Conservation (phyloP, 2,329 filamentous ascomycete species). For the Calycina herbarum region DNA sequence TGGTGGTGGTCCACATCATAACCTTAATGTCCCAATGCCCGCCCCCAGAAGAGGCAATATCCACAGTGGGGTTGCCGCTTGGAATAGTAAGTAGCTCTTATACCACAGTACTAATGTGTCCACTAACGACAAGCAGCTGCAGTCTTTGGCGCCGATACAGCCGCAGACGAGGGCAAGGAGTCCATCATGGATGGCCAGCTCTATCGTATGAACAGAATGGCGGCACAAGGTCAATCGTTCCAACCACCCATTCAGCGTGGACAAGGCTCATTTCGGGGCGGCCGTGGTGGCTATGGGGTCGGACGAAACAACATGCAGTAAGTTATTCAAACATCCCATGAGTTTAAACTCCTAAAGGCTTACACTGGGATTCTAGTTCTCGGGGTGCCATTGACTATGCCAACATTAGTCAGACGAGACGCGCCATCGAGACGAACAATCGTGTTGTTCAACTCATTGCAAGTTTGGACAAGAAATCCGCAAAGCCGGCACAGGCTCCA, state of each 20-base stretch:
- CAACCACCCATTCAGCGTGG: neutral
- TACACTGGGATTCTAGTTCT: neutral
- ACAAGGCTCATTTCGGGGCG: neutral
- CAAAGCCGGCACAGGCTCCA: too few relatives aligned
- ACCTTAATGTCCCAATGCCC: neutral
- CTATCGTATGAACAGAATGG: conserved; percentile 28
- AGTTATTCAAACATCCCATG: neutral
- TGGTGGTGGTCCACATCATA: neutral
- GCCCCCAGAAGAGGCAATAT: neutral
- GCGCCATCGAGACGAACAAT: neutral
- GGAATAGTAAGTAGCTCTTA: conserved; percentile 28
- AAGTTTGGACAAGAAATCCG: neutral
- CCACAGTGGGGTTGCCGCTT: conserved; percentile 1
- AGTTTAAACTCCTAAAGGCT: neutral
- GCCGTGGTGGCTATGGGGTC: conserved; percentile 11
- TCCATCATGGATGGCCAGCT: conserved; percentile 34
- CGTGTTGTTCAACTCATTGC: neutral
- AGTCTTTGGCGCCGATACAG: conserved; percentile 28
- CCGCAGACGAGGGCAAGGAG: conserved; percentile 25
- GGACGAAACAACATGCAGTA: conserved; percentile 4
- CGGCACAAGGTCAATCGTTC: neutral
- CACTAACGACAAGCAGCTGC: conserved; percentile 18
- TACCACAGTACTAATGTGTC: neutral
- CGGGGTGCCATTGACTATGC: neutral
- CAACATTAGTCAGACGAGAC: neutral